These are phyloP conservation scores for Ambrosia hybrid DNA, from an alignment of 140 eudicot genomes.

Conservation along the genomic window DNA sequence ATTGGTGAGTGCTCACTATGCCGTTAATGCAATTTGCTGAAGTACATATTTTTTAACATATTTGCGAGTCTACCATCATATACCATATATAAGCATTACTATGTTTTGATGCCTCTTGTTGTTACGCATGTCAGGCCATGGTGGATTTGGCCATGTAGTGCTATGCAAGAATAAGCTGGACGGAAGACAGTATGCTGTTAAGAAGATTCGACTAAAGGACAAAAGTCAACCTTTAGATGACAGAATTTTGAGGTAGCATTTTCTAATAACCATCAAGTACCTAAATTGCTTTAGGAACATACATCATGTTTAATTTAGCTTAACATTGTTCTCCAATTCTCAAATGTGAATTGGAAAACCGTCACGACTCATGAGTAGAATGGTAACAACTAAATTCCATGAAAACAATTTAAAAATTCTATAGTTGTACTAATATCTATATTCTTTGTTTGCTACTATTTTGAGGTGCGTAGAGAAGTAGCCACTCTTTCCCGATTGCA, in stretches of 20 bases:
- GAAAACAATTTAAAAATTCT: not conserved
- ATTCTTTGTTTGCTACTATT: conserved; percentile 24
- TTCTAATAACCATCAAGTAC: conserved; percentile 3
- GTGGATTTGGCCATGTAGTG: conserved; percentile 96
- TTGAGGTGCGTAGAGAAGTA: conserved; percentile 73
- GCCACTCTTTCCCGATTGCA: conserved; percentile 97
- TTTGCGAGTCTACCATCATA: conserved; percentile 1
- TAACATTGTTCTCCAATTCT: not conserved
- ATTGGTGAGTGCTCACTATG: conserved; percentile 54
- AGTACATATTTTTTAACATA: not conserved
- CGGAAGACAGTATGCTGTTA: conserved; percentile 94
- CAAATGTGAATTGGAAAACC: not conserved
- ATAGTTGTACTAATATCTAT: conserved; percentile 4
- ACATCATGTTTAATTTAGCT: conserved; percentile 15
- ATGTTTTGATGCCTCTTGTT: conserved; percentile 21
- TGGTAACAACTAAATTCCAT: not conserved
- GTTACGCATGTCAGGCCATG: conserved; percentile 63
- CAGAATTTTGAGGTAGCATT: conserved; percentile 73
- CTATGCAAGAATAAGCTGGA: conserved; percentile 96
- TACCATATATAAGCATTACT: conserved; percentile 14
- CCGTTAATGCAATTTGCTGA: not conserved
- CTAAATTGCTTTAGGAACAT: not conserved
- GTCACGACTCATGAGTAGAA: conserved; percentile 6
- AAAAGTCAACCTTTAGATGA: conserved; percentile 81
- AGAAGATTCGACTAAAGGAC: conserved; percentile 85